These are phyloP conservation scores for Phallus indusiatus DNA, from an alignment of 768 basidiomycete genomes.

Conservation along the genomic window DNA sequence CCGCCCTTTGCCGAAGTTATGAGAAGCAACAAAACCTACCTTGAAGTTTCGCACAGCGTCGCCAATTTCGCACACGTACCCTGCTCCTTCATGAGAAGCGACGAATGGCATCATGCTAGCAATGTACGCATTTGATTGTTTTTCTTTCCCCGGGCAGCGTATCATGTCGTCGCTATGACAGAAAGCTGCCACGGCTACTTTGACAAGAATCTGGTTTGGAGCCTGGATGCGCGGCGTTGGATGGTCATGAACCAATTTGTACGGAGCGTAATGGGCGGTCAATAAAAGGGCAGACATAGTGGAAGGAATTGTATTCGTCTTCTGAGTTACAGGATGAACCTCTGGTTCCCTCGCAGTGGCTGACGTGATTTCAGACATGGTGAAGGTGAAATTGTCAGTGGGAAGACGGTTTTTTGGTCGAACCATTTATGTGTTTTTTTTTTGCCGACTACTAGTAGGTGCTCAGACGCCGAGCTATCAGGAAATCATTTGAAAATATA, in stretches of 20 bases:
- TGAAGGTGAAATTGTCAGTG: background rate
- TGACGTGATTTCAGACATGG: background rate
- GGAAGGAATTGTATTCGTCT: background rate
- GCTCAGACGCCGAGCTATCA: no score
- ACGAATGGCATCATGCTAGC: background rate
- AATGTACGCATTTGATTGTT: background rate
- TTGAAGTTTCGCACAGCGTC: background rate
- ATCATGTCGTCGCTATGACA: slow-evolving; percentile 2
- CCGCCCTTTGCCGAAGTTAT: background rate
- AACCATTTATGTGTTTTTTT: background rate
- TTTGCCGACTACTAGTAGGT: no score
- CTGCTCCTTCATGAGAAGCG: background rate
- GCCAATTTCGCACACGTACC: background rate
- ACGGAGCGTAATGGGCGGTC: background rate
- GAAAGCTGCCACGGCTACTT: slow-evolving; percentile 1
- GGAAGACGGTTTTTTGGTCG: background rate
- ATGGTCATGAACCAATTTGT: background rate
- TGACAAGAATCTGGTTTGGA: slow-evolving; percentile 1
- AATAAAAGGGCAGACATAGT: background rate
- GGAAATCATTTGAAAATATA: no score
- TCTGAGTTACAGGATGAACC: background rate
- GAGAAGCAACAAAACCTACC: background rate
- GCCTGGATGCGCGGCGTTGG: background rate
- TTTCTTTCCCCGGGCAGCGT: background rate
- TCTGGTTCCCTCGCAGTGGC: background rate